Conservation (phyloP, 1,284 basidiomycete genomes). For the Ganoderma lucidum region DNA sequence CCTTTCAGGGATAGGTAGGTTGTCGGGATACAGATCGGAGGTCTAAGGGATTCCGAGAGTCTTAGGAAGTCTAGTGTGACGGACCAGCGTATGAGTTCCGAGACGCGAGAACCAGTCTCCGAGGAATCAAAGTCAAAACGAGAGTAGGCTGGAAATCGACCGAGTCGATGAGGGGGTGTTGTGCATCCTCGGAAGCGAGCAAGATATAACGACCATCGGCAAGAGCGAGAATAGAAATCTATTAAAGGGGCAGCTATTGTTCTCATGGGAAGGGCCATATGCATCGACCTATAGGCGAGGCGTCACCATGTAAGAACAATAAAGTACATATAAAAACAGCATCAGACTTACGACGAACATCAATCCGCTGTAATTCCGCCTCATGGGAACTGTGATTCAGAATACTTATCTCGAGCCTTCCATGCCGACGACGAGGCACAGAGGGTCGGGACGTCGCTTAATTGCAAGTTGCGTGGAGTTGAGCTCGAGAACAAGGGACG, state of each 20-base stretch:
- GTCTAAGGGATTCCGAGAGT: conserved; percentile 10
- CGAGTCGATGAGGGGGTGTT: conserved; percentile 19
- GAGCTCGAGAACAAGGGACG: not conserved
- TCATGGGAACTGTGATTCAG: not conserved
- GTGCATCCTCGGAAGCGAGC: conserved; percentile 2
- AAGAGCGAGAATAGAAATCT: conserved; percentile 25
- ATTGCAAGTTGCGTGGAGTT: too few species aligned
- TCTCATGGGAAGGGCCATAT: conserved; percentile 12
- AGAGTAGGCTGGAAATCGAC: conserved; percentile 21
- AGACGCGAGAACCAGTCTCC: conserved; percentile 28
- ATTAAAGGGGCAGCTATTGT: conserved; percentile 24
- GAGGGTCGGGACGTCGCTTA: not conserved
- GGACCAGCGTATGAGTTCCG: conserved; percentile 19
- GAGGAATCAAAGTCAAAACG: conserved; percentile 9
- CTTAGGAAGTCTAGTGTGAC: conserved; percentile 8
- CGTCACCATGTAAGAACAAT: conserved; percentile 22
- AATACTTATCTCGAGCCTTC: not conserved
- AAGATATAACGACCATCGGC: conserved; percentile 26
- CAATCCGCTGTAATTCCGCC: not conserved
- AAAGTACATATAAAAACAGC: conserved; percentile 5
- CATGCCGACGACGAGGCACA: not conserved
- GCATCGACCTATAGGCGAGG: not conserved
- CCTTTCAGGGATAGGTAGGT: not conserved
- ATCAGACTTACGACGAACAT: not conserved
- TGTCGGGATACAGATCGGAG: conserved; percentile 1